phyloP scores from a whole-genome alignment of 148 eudicot species.

The Cornus florida region DNA sequence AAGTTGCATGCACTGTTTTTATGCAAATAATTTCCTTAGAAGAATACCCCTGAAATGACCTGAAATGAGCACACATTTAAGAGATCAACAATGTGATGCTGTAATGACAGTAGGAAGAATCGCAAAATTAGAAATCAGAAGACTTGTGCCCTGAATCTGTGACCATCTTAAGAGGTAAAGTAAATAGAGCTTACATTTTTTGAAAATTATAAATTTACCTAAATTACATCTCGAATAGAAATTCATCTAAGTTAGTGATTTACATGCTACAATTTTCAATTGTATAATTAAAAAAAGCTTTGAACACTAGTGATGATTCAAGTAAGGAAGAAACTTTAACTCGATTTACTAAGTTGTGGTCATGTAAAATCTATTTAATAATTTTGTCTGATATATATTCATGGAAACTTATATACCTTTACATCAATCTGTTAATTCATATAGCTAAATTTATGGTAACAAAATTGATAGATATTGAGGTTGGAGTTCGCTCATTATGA shows the following conservation, averaged over 20 bases:
- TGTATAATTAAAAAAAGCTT: neutral
- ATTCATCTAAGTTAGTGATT: neutral
- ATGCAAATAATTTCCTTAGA: too few species aligned
- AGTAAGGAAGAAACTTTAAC: neutral
- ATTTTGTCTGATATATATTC: neutral
- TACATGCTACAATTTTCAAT: neutral
- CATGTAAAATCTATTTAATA: neutral
- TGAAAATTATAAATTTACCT: neutral
- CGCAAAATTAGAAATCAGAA: too few species aligned
- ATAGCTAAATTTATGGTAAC: neutral
- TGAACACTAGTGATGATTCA: neutral
- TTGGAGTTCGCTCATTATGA: slow-evolving; percentile 87
- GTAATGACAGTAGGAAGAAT: too few species aligned
- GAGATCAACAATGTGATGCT: too few species aligned
- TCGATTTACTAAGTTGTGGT: neutral
- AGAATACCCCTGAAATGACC: too few species aligned
- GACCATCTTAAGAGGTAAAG: neutral
- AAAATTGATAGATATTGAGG: slow-evolving; percentile 42
- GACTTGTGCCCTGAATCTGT: too few species aligned
- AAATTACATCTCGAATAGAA: neutral
- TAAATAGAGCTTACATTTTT: neutral
- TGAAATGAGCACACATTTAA: too few species aligned
- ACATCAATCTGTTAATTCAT: neutral
- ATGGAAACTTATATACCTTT: too few species aligned
- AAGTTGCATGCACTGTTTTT: neutral